Evolutionary conservation across 306 rosid species (phyloP), one percentile per base, ranked within the genome.

Genomic region (Cicer cuneatum): DNA sequence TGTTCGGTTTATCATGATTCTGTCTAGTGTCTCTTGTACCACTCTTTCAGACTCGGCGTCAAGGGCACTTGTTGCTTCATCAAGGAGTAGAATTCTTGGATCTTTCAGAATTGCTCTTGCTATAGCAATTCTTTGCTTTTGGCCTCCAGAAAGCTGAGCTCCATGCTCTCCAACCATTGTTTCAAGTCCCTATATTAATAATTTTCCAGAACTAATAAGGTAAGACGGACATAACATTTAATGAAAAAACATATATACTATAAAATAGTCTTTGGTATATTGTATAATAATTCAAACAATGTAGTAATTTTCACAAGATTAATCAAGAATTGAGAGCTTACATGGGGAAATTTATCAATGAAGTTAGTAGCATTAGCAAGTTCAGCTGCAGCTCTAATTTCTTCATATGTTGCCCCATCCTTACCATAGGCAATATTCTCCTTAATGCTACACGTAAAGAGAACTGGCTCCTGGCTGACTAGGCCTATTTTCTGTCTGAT

Each of bases 141-240:
- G 90, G 15, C 91, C 91, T 39, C 91, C 91, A 29, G 93, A 92
- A 16, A 92, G 83, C 60, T 90, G 98, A 70, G 87, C 79, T 81
- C 93, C 97, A 64, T 88, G 90, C 68, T 87, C 93, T 0, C 97
- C 97, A 33, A 88, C 97, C 88, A 88, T 79, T 0, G 96, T 90
- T 60, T 88, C 89, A 2, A 90, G 72, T 35, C 85, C 82, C 85
- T 82, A 43, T 61, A 42, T 62, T 48, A 46, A 74, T 0, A 52
- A 43, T 7, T 13, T 59, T 69, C 38, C 9, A 52, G 66, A 29
- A 56, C 5, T 11, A 42, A 35, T 33, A 67, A 62, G 41, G 16
- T 54, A 19, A 66, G 56, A 29, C 12, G 21, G 7, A 57, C 39
- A 19, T 14, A 4, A 19, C 7, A 5, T 67, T 71, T 37, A 10